Conservation (phyloP, 2,329 filamentous ascomycete species). For the Colletotrichum filicis region DNA sequence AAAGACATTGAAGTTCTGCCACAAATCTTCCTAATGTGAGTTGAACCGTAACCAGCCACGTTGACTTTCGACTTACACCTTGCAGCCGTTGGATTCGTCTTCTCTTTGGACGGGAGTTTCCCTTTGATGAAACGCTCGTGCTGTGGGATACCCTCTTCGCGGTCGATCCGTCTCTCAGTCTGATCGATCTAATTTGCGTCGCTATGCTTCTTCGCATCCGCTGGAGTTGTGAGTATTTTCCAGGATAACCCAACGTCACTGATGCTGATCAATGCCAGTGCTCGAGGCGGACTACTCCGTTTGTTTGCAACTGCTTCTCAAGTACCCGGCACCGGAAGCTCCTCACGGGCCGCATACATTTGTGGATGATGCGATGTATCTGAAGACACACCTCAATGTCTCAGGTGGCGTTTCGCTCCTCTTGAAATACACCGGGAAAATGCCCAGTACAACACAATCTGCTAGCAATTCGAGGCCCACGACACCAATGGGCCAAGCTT, state of each 20-base stretch:
- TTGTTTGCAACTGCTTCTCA: constrained; percentile 83
- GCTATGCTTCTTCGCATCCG: constrained; percentile 93
- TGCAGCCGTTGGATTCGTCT: constrained; percentile 90
- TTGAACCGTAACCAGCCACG: not conserved
- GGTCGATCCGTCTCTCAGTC: constrained; percentile 80
- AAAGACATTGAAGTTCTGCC: constrained; percentile 89
- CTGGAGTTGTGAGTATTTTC: constrained; percentile 79
- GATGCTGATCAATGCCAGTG: constrained; percentile 59
- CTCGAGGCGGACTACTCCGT: constrained; percentile 88
- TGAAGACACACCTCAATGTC: constrained; percentile 72
- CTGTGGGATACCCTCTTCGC: constrained; percentile 95
- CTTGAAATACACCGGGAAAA: constrained; percentile 74
- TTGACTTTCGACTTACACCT: constrained; percentile 11
- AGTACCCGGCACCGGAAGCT: constrained; percentile 77
- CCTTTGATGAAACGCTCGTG: constrained; percentile 83
- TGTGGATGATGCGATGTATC: constrained; percentile 84
- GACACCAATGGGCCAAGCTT: constrained; percentile 33
- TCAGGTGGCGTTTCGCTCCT: constrained; percentile 74
- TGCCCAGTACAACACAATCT: constrained; percentile 49
- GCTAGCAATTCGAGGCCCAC: constrained; percentile 34
- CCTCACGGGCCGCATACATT: constrained; percentile 80
- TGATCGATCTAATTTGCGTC: constrained; percentile 92
- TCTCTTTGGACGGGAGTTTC: constrained; percentile 92
- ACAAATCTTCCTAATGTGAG: constrained; percentile 93
- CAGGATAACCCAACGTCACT: not conserved